A percentile compares a stretch with the other conserved stretches of the same genome.
These are phyloP conservation scores for Colletotrichum tropicicola DNA, from an alignment of 2,329 filamentous ascomycete species.

Conservation along the genomic window DNA sequence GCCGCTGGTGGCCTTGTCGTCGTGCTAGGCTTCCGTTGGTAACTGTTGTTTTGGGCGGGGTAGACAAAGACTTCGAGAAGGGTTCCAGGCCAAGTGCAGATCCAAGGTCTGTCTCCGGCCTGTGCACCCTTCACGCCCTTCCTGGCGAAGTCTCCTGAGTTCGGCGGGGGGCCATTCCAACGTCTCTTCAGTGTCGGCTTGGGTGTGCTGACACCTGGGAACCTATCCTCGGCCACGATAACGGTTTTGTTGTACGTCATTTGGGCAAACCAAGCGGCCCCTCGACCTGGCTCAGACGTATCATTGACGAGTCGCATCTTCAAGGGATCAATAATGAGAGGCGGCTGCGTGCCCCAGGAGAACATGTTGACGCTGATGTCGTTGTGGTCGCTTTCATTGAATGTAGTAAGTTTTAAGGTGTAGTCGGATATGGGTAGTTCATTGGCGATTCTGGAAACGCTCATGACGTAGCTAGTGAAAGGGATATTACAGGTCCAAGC, in stretches of 20 bases:
- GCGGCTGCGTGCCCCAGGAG: slow-evolving; percentile 64
- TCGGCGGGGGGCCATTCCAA: slow-evolving; percentile 6
- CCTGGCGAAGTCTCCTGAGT: slow-evolving; percentile 42
- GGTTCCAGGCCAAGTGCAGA: slow-evolving; percentile 67
- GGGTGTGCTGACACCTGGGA: slow-evolving; percentile 36
- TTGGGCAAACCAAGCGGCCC: slow-evolving; percentile 64
- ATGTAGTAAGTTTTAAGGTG: slow-evolving; percentile 46
- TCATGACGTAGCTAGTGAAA: slow-evolving; percentile 53
- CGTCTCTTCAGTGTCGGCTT: slow-evolving; percentile 22
- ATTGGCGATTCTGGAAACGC: slow-evolving; percentile 42
- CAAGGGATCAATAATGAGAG: slow-evolving; percentile 48
- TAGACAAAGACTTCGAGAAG: slow-evolving; percentile 67
- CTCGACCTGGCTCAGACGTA: slow-evolving; percentile 54
- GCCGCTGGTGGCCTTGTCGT: slow-evolving; percentile 11
- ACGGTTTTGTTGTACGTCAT: slow-evolving; percentile 65
- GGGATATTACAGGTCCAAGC: slow-evolving; percentile 72
- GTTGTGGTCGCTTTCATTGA: slow-evolving; percentile 47
- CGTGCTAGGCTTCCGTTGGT: slow-evolving; percentile 20
- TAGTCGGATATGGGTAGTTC: slow-evolving; percentile 47
- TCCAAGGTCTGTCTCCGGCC: slow-evolving; percentile 63
- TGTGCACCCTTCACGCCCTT: slow-evolving; percentile 46
- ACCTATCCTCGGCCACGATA: slow-evolving; percentile 54
- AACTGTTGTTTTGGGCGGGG: slow-evolving; percentile 59
- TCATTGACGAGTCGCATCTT: slow-evolving; percentile 61
- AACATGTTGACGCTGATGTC: slow-evolving; percentile 35